Evolutionary conservation across 1,139 yeast species (phyloP).

Genomic region (Protomyces inouyei): DNA sequence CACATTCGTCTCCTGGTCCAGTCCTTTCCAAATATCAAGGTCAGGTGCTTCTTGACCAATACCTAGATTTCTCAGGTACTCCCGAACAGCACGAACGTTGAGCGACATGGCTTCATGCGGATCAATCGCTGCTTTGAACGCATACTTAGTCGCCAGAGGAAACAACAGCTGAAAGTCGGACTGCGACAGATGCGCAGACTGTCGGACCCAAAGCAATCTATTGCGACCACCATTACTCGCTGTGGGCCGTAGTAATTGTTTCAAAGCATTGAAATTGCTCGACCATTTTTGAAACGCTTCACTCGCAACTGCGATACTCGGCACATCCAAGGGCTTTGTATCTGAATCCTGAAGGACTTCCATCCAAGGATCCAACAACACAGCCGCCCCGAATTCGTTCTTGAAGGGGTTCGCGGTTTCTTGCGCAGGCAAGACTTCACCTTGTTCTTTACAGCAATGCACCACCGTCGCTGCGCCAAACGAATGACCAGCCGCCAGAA

Average conservation of each 20-base stretch:
- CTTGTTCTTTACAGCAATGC: slow-evolving; percentile 26
- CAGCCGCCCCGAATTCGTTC: slow-evolving; percentile 16
- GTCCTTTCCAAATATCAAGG: neutral
- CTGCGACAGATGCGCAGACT: slow-evolving; percentile 38
- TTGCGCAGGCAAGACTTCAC: slow-evolving; percentile 3
- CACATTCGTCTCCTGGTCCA: neutral
- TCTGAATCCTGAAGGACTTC: slow-evolving; percentile 31
- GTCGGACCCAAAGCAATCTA: slow-evolving; percentile 29
- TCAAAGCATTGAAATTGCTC: slow-evolving; percentile 29
- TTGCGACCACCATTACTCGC: slow-evolving; percentile 7
- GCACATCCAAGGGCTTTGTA: slow-evolving; percentile 29
- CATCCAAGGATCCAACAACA: slow-evolving; percentile 34
- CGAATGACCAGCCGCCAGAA: slow-evolving; percentile 33
- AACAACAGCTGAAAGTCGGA: slow-evolving; percentile 33
- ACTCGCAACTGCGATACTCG: slow-evolving; percentile 31
- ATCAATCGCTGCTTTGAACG: slow-evolving; percentile 23
- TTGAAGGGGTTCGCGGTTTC: neutral
- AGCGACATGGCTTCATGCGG: slow-evolving; percentile 28
- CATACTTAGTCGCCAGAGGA: slow-evolving; percentile 30
- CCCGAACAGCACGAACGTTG: slow-evolving; percentile 31
- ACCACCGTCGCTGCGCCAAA: slow-evolving; percentile 35
- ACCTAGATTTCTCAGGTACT: slow-evolving; percentile 26
- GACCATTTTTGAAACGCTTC: slow-evolving; percentile 32
- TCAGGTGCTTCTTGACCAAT: slow-evolving; percentile 7
- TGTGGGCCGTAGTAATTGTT: slow-evolving; percentile 28